Evolutionary conservation across 164 flowering plant species (phyloP), one percentile per base, ranked within the genome.

Genomic region (Dillenia suffruticosa): DNA sequence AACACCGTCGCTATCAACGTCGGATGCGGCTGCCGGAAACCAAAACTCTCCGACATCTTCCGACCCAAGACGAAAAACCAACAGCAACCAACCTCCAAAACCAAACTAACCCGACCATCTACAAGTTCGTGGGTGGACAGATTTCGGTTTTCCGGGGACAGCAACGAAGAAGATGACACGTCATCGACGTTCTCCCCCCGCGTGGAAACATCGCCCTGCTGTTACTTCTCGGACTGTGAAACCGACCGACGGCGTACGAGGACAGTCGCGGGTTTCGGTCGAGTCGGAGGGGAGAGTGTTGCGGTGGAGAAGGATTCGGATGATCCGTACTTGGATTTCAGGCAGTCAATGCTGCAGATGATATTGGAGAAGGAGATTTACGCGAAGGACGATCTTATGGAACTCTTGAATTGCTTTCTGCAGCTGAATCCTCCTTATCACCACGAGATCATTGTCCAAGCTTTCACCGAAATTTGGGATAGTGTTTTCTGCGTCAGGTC

Each of bases 271-370:
- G 40, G 40, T 32, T 32, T 32, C 40, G 40, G 40, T 32, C 40
- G 40, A 6, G 40, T 32, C 40, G 40, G 40, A 5, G 74, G 73
- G 6, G 81, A 78, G 59, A 76, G 85, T 49, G 58, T 82, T 17
- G 87, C 90, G 4, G 80, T 87, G 19, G 85, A 74, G 71, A 85
- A 85, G 59, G 88, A 83, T 6, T 84, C 93, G 17, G 82, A 81
- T n/a, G 88, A 87, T 61, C 93, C 93, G 3, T 85, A 83, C 57
- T 58, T 65, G 45, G 93, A 87, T 71, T 87, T 87, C 63, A 72
- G 83, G 53, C 74, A 70, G 0, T 87, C 93, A 10, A 87, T 87
- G 93, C 76, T 87, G 17, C 85, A 84, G 63, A 87, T 87, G 93
- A 83, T 87, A 6, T 9, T 83, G 61, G 93, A 84, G 75, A 84